These are phyloP conservation scores for Taiwanofungus camphoratus DNA, from an alignment of 1,284 basidiomycete genomes.

Conservation along the genomic window DNA sequence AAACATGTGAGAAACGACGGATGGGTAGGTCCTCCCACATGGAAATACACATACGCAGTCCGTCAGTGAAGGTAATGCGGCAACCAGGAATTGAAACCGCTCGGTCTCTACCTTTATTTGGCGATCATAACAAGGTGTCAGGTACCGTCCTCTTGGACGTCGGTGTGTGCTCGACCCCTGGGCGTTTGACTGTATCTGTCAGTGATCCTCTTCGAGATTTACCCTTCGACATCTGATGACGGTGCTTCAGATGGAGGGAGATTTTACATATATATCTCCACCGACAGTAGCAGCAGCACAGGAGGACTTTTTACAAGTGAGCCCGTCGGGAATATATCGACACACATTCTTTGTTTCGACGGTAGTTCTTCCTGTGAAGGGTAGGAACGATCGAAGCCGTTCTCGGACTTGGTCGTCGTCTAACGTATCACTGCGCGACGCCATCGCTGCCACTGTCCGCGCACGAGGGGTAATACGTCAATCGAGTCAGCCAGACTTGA, in stretches of 20 bases:
- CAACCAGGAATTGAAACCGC: constrained; percentile 29
- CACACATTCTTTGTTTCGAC: constrained; percentile 56
- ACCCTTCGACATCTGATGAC: not conserved
- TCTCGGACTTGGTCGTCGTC: constrained; percentile 32
- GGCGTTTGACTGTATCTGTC: constrained; percentile 55
- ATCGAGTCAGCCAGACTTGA: constrained; percentile 20
- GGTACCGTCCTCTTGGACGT: constrained; percentile 54
- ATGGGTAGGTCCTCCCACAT: constrained; percentile 44
- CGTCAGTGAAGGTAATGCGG: constrained; percentile 45
- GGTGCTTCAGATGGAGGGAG: constrained; percentile 50
- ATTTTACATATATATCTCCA: constrained; percentile 47
- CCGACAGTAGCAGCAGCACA: constrained; percentile 27
- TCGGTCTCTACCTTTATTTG: constrained; percentile 51
- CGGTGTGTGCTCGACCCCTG: constrained; percentile 38
- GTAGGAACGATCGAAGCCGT: constrained; percentile 18
- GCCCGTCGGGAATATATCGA: constrained; percentile 31
- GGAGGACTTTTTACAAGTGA: constrained; percentile 21
- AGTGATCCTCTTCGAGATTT: constrained; percentile 19
- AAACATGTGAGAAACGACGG: not conserved
- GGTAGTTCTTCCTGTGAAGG: constrained; percentile 38
- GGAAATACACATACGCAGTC: constrained; percentile 55
- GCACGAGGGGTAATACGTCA: constrained; percentile 27
- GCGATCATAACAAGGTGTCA: constrained; percentile 51
- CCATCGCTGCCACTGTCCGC: constrained; percentile 35
- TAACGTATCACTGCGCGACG: constrained; percentile 42